These are phyloP conservation scores for Alternaria panax DNA, from an alignment of 2,329 filamentous ascomycete species.

Conservation along the genomic window DNA sequence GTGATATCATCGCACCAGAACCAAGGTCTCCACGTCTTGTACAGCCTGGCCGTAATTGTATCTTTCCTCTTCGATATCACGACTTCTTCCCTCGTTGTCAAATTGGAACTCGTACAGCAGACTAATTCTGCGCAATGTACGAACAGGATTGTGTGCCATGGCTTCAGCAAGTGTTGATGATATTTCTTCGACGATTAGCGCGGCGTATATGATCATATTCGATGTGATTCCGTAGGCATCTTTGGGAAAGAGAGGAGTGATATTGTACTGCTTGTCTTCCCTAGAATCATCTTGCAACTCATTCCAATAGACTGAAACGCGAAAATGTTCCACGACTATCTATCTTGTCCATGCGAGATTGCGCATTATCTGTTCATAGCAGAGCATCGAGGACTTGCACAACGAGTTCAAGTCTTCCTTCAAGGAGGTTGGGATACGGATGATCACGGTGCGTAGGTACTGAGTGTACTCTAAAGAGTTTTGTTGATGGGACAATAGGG, in stretches of 20 bases:
- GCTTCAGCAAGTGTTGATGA: not conserved
- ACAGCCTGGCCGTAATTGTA: not conserved
- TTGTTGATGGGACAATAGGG: too few species aligned
- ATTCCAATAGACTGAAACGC: not conserved
- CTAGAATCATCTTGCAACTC: not conserved
- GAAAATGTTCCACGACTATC: too few species aligned
- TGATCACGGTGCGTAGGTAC: too few species aligned
- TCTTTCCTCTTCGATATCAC: not conserved
- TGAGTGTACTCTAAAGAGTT: too few species aligned
- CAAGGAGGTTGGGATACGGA: not conserved
- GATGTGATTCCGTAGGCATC: too few species aligned
- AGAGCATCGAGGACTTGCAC: not conserved
- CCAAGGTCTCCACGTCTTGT: not conserved
- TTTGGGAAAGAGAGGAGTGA: too few species aligned
- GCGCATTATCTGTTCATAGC: not conserved
- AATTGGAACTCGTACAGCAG: not conserved
- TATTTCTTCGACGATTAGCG: not conserved
- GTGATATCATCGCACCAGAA: not conserved
- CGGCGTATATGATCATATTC: too few species aligned
- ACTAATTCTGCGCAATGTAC: not conserved
- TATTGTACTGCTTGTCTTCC: not conserved
- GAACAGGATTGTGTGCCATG: not conserved
- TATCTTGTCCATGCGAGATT: not conserved
- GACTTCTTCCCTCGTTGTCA: too few species aligned
- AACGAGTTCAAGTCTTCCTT: not conserved